These are phyloP conservation scores for Candida tibetensis DNA, from an alignment of 805 yeast species.

Conservation along the genomic window DNA sequence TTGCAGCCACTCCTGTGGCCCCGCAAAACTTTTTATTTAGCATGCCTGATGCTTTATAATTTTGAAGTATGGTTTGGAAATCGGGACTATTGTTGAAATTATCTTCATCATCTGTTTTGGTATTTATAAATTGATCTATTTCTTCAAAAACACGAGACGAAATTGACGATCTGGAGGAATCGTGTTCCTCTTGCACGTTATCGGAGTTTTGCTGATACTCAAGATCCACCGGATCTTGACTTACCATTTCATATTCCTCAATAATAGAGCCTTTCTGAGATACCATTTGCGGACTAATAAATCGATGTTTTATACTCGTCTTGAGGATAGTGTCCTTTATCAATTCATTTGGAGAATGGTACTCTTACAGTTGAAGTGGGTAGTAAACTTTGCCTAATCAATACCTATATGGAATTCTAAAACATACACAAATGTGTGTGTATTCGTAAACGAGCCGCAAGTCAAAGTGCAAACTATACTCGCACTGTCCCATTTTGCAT, in stretches of 20 bases:
- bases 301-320: no score
- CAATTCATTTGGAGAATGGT: no score
- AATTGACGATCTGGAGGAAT: constrained; percentile 12
- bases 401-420: no score
- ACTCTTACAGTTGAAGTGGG: no score
- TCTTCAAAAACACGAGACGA: constrained; percentile 30
- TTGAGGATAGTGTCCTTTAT: no score
- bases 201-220: constrained; percentile 2
- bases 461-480: no score
- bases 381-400: no score
- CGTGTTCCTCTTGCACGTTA: constrained; percentile 3
- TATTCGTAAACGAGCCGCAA: no score
- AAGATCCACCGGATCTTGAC: constrained; percentile 9
- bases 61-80: constrained; percentile 21
- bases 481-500: no score
- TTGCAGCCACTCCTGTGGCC: constrained; percentile 3
- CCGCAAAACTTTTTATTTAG: constrained; percentile 4
- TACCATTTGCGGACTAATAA: no score
- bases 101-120: constrained; percentile 11
- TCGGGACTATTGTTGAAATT: constrained; percentile 21
- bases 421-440: no score
- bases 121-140: constrained; percentile 19
- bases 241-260: constrained; percentile 21
- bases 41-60: constrained; percentile 14
- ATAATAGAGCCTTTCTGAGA: no score